Conservation (phyloP, 768 basidiomycete genomes). For the Clitopilus hobsonii region DNA sequence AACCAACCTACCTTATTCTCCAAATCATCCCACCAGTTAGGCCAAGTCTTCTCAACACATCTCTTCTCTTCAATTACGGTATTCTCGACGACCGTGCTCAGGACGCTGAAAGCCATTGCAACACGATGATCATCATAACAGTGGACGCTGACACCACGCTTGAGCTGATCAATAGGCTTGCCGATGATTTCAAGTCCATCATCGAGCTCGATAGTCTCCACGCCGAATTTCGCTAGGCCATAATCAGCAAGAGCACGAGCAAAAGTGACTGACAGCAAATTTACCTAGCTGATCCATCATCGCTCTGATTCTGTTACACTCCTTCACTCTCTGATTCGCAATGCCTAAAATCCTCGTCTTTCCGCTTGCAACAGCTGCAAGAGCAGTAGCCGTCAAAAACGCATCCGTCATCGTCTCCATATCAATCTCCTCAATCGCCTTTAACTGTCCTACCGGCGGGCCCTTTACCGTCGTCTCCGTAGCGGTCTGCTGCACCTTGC, state of each 20-base stretch:
- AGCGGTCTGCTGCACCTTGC: conserved; percentile 80
- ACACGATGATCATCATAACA: conserved; percentile 99
- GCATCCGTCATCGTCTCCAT: conserved; percentile 99
- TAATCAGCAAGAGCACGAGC: conserved; percentile 3
- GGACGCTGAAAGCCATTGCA: conserved; percentile 95
- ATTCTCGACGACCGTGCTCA: conserved; percentile 67
- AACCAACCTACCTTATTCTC: conserved; percentile 74
- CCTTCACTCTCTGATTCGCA: conserved; percentile 97
- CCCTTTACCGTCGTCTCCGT: conserved; percentile 91
- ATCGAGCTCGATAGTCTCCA: conserved; percentile 86
- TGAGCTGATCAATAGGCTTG: conserved; percentile 58
- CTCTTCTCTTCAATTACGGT: conserved; percentile 92
- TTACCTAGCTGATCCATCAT: conserved; percentile 94
- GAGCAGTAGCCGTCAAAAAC: conserved; percentile 90
- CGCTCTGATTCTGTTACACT: conserved; percentile 93
- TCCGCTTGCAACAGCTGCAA: conserved; percentile 77
- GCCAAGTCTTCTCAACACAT: conserved; percentile 99
- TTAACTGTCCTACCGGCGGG: conserved; percentile 75
- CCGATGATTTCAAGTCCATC: conserved; percentile 92
- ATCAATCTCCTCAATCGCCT: conserved; percentile 82
- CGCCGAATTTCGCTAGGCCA: conserved; percentile 82
- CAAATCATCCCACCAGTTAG: conserved; percentile 99
- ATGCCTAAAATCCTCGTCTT: conserved; percentile 88
- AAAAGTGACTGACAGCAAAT: conserved; percentile 15
- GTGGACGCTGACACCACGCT: conserved; percentile 73